Evolutionary conservation across 345 rosid genomes (phyloP).

Genomic region (Linum usitatissimum): DNA sequence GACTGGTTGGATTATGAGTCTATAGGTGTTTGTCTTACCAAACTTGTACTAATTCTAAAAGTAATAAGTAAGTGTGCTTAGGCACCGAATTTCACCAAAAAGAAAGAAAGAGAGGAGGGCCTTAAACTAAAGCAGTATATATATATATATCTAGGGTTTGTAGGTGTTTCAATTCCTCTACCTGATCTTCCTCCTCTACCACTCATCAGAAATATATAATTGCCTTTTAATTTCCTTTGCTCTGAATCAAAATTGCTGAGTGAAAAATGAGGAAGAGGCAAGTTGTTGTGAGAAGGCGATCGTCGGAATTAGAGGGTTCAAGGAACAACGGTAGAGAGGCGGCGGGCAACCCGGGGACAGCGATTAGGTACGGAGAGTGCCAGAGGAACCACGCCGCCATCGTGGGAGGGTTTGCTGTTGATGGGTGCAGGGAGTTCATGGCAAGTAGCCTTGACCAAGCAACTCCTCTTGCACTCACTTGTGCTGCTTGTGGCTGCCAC

Average conservation of each 20-base stretch:
- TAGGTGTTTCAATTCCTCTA: slow-evolving; percentile 25
- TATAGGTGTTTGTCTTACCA: no score
- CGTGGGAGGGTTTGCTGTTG: slow-evolving; percentile 62
- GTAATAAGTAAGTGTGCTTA: no score
- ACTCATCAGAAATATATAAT: slow-evolving; percentile 8
- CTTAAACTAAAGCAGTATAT: no score
- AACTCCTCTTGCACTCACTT: slow-evolving; percentile 19
- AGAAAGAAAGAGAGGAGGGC: no score
- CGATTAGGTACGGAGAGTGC: slow-evolving; percentile 60
- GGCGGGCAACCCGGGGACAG: slow-evolving; percentile 16
- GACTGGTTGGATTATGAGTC: no score
- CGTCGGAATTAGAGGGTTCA: slow-evolving; percentile 28
- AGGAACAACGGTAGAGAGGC: slow-evolving; percentile 23
- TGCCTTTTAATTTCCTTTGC: neutral
- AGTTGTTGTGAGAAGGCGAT: slow-evolving; percentile 39
- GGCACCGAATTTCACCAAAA: no score
- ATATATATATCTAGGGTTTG: slow-evolving; percentile 29
- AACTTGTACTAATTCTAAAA: no score
- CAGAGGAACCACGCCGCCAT: slow-evolving; percentile 71
- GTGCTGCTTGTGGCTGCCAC: slow-evolving; percentile 33
- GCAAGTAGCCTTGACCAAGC: slow-evolving; percentile 37
- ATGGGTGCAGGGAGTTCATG: slow-evolving; percentile 82
- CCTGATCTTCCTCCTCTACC: neutral
- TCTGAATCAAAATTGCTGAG: neutral
- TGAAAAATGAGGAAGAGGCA: slow-evolving; percentile 56